Evolutionary conservation across 352 stramenopile species (phyloP), one percentile per base, ranked within the genome.

Genomic region (Phytophthora colocasiae): DNA sequence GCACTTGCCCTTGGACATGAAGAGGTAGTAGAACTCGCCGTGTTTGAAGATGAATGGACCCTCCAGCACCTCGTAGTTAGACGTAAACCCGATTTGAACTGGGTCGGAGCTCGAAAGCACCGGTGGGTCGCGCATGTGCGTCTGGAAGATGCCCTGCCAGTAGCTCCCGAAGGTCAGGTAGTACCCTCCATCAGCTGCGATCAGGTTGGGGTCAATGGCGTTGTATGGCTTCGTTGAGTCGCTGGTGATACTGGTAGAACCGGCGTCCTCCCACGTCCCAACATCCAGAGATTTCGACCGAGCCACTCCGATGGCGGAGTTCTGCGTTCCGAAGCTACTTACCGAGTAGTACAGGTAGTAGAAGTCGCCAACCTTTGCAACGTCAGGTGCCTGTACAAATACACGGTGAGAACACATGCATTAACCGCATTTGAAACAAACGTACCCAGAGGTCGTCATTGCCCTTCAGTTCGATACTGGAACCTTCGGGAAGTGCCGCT

Each of bases 341-440:
- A 88, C 79, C 11, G 75, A 71, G 63, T 85, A 88, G 70, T 85
- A 81, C 10, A 85, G 49, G 51, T 88, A 88, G 76, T 82, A 88
- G 39, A 58, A 73, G 57, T 80, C 64, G n/a, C 68, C 75, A 6
- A 83, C 52, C 38, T 81, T 71, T 24, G 59, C 56, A n/a, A 87
- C 73, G 32, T 81, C 73, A 0, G 75, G 77, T 1, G 77, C 77
- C 58, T 76, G 26, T 36, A 19, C 11, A 43, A 27, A 41, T 6
- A 45, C 19, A 55, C 9, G 11, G 44, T 64, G 11, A 57, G 27
- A 45, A 46, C 17, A 26, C 29, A 1, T 51, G 9, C 32, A 14
- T 1, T 36, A 36, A 36, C 17, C 9, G 3, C 6, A 50, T 8
- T 10, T 27, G 29, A 53, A 31, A 36, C 40, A 31, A 1, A 15